phyloP scores from a whole-genome alignment of 192 early-diverging fungal species.

The Chytriomyces confervae region DNA sequence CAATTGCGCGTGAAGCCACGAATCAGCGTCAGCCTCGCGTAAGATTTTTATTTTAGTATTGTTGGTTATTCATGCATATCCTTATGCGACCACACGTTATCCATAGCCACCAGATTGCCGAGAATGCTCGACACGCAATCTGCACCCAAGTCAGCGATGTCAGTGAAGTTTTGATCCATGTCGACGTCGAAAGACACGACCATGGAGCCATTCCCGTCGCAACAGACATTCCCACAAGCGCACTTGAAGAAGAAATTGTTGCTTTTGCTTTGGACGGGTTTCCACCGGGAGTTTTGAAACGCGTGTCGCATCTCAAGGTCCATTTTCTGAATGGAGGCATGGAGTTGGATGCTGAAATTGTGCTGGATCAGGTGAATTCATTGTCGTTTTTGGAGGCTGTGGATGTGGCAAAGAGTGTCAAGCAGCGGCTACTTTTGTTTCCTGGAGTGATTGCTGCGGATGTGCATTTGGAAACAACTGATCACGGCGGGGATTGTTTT shows the following conservation, averaged over 20 bases:
- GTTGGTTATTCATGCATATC: constrained; percentile 35
- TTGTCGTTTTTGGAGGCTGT: constrained; percentile 16
- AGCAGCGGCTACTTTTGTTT: constrained; percentile 1
- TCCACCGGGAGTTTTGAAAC: constrained; percentile 23
- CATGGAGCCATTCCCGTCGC: constrained; percentile 27
- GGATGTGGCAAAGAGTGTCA: constrained; percentile 4
- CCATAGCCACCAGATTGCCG: constrained; percentile 46
- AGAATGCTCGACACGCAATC: constrained; percentile 41
- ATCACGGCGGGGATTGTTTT: background rate
- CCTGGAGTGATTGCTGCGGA: constrained; percentile 30
- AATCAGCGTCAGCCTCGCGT: constrained; percentile 51
- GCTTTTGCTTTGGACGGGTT: constrained; percentile 24
- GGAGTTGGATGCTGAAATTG: constrained; percentile 33
- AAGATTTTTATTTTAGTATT: too few species aligned
- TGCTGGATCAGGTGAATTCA: background rate
- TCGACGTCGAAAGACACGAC: constrained; percentile 40
- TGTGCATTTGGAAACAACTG: constrained; percentile 36
- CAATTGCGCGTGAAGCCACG: constrained; percentile 56
- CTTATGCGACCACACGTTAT: background rate
- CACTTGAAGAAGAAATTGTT: constrained; percentile 35
- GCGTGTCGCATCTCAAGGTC: constrained; percentile 33
- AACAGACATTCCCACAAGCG: constrained; percentile 13
- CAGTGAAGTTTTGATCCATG: constrained; percentile 44
- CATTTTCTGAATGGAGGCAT: constrained; percentile 41
- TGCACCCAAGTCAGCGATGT: constrained; percentile 20